Evolutionary conservation across 2,329 filamentous ascomycete genomes (phyloP).

Genomic region (Pseudogymnoascus sp.): DNA sequence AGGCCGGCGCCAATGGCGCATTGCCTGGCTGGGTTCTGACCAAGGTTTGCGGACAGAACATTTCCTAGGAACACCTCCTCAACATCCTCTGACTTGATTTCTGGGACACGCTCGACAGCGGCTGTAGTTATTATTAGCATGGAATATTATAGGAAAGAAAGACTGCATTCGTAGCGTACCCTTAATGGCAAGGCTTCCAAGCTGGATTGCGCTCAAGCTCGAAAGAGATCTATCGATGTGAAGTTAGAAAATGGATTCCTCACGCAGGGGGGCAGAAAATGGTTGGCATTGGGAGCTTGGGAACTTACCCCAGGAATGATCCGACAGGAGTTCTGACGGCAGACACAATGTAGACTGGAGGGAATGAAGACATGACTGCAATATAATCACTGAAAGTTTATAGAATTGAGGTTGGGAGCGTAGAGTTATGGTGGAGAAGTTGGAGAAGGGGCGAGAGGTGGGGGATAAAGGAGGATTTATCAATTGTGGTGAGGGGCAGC

Average conservation of each 20-base stretch:
- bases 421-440: neutral
- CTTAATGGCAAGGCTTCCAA: slow-evolving; percentile 90
- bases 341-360: slow-evolving; percentile 93
- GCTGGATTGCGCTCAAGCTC: slow-evolving; percentile 74
- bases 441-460: slow-evolving; percentile 5
- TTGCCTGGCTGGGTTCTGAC: slow-evolving; percentile 93
- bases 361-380: slow-evolving; percentile 64
- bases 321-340: slow-evolving; percentile 84
- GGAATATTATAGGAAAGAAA: neutral
- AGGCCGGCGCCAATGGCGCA: slow-evolving; percentile 87
- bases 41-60: slow-evolving; percentile 90
- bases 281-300: slow-evolving; percentile 36
- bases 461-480: slow-evolving; percentile 10
- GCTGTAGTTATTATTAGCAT: slow-evolving; percentile 33
- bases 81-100: slow-evolving; percentile 81
- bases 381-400: neutral
- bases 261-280: slow-evolving; percentile 48
- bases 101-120: slow-evolving; percentile 76
- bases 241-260: slow-evolving; percentile 12
- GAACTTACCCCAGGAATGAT: slow-evolving; percentile 78
- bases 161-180: slow-evolving; percentile 42
- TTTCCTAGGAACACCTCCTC: slow-evolving; percentile 98
- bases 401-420: slow-evolving; percentile 8
- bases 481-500: slow-evolving; percentile 9
- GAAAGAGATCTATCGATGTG: slow-evolving; percentile 63